phyloP scores from a whole-genome alignment of 73 alveolate genomes.

The Stentor roeselii region DNA sequence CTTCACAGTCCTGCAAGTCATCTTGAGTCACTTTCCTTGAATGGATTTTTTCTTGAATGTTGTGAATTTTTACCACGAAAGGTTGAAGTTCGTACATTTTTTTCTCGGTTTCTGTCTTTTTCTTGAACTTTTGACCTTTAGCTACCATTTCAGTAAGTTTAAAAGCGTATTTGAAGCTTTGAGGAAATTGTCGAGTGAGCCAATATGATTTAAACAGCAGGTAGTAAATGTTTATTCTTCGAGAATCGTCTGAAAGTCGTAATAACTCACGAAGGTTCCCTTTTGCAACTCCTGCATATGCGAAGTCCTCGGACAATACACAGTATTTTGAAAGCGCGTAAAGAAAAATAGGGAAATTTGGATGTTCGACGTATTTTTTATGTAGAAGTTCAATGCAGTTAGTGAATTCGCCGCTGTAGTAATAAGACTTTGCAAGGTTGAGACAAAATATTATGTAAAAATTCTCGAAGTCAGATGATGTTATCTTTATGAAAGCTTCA shows the following conservation, averaged over 20 bases:
- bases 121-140: neutral
- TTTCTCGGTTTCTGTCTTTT: neutral
- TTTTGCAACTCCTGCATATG: neutral
- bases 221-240: neutral
- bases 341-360: neutral
- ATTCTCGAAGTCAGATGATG: neutral
- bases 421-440: neutral
- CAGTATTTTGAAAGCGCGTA: neutral
- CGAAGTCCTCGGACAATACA: neutral
- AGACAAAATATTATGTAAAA: constrained; percentile 1
- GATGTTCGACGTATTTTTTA: neutral
- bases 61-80: neutral
- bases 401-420: neutral
- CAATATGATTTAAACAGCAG: neutral
- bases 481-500: constrained; percentile 21
- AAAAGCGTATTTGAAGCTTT: neutral
- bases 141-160: neutral
- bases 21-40: neutral
- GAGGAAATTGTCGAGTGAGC: neutral
- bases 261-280: neutral
- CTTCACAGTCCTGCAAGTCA: neutral
- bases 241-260: neutral
- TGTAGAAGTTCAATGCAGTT: neutral
- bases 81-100: neutral
- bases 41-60: neutral